phyloP scores from a whole-genome alignment of 345 rosid species.

The Lepidium aucheri region DNA sequence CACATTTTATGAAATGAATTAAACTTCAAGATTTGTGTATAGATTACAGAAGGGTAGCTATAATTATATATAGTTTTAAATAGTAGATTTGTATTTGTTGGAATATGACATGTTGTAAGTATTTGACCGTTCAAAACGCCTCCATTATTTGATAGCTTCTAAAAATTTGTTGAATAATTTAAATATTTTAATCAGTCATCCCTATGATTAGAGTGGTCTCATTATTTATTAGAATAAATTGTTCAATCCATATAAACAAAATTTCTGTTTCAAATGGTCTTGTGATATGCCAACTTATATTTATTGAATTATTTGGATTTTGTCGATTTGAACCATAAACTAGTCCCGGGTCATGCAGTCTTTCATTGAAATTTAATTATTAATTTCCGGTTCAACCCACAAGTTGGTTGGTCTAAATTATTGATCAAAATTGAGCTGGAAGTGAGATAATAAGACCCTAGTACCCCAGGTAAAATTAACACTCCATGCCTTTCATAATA shows the following conservation, averaged over 20 bases:
- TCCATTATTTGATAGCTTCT: conserved; percentile 8
- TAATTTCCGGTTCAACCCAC: not conserved
- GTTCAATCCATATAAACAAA: not conserved
- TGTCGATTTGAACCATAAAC: conserved; percentile 8
- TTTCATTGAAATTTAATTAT: not conserved
- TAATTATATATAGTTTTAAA: not conserved
- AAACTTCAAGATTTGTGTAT: not conserved
- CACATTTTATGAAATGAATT: not conserved
- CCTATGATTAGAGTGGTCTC: conserved; percentile 6
- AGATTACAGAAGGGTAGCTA: not conserved
- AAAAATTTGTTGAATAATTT: no score
- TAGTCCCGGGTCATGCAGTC: conserved; percentile 14
- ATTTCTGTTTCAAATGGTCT: not conserved
- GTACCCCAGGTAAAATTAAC: no score
- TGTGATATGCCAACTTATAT: conserved; percentile 1
- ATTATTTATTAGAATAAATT: not conserved
- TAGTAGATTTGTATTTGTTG: not conserved
- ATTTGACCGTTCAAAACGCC: conserved; percentile 21
- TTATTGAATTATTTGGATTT: not conserved
- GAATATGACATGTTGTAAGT: conserved; percentile 15
- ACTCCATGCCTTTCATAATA: no score
- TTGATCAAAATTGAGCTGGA: conserved; percentile 17
- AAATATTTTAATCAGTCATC: not conserved
- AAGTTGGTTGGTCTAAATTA: not conserved
- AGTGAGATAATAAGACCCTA: not conserved